These are phyloP conservation scores for Paraconiothyrium sp. DNA, from an alignment of 2,329 filamentous ascomycete genomes.

Conservation along the genomic window DNA sequence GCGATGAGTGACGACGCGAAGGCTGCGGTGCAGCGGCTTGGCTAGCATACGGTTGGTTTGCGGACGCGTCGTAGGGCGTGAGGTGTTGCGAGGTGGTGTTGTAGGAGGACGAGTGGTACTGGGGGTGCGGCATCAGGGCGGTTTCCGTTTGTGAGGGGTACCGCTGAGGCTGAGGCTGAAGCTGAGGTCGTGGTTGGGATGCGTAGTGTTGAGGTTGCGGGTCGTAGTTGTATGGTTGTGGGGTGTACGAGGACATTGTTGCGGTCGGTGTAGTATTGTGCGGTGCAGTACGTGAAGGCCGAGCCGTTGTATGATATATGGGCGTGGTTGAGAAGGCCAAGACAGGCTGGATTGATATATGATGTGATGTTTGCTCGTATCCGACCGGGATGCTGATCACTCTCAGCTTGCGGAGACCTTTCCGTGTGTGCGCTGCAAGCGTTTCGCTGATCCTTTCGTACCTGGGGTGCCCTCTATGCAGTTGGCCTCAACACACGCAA, in stretches of 20 bases:
- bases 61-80: constrained; percentile 8
- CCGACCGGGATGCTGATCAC: neutral
- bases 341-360: constrained; percentile 8
- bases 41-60: constrained; percentile 1
- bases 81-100: constrained; percentile 10
- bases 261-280: no score
- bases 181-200: constrained; percentile 56
- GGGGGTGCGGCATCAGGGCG: constrained; percentile 13
- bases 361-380: constrained; percentile 12
- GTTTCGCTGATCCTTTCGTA: constrained; percentile 5
- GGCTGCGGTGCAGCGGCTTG: constrained; percentile 6
- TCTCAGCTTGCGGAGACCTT: neutral
- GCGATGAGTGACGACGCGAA: constrained; percentile 10
- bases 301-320: neutral
- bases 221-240: constrained; percentile 6
- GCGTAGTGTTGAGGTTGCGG: constrained; percentile 57
- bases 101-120: constrained; percentile 9
- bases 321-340: neutral
- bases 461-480: constrained; percentile 1
- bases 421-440: constrained; percentile 1
- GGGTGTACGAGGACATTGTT: neutral
- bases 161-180: constrained; percentile 75
- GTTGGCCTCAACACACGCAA: neutral
- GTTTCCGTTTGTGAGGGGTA: constrained; percentile 54
- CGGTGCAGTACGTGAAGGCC: neutral